A percentile compares a stretch with the other conserved stretches of the same genome.
These are phyloP conservation scores for Monosporozyma solicola DNA, from an alignment of 805 yeast genomes.

Conservation along the genomic window DNA sequence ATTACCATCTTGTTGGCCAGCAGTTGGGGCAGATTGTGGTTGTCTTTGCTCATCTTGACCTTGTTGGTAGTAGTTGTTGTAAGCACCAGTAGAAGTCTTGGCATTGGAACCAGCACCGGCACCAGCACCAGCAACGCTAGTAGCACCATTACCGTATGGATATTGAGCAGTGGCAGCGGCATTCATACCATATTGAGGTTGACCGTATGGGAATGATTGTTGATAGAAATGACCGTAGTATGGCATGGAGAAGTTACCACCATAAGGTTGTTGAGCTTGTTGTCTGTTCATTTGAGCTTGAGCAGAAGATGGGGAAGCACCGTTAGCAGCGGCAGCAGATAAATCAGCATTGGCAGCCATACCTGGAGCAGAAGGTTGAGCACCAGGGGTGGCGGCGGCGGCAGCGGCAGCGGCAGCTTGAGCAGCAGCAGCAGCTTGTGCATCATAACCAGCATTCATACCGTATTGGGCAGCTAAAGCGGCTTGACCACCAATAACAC, in stretches of 20 bases:
- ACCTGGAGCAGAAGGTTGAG: constrained; percentile 16
- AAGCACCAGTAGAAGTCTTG: constrained; percentile 7
- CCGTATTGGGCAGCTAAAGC: constrained; percentile 1
- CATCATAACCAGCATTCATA: not conserved
- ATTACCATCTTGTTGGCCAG: constrained; percentile 1
- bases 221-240: constrained; percentile 30
- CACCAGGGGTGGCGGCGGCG: not conserved
- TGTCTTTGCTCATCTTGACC: constrained; percentile 8
- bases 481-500: constrained; percentile 1
- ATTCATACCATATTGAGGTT: constrained; percentile 28
- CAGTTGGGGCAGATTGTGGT: constrained; percentile 2
- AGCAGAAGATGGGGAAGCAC: constrained; percentile 19
- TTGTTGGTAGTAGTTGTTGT: constrained; percentile 19
- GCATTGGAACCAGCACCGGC: constrained; percentile 22
- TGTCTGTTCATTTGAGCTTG: constrained; percentile 15
- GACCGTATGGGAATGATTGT: constrained; percentile 31
- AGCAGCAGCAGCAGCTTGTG: not conserved
- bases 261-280: constrained; percentile 26
- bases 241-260: constrained; percentile 30
- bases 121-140: not conserved
- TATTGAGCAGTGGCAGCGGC: constrained; percentile 4
- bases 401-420: not conserved
- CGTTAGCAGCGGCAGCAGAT: constrained; percentile 5
- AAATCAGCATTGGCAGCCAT: constrained; percentile 18
- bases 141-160: constrained; percentile 3